phyloP scores from a whole-genome alignment of 2,329 filamentous ascomycete species.

The Penicillium sp. region DNA sequence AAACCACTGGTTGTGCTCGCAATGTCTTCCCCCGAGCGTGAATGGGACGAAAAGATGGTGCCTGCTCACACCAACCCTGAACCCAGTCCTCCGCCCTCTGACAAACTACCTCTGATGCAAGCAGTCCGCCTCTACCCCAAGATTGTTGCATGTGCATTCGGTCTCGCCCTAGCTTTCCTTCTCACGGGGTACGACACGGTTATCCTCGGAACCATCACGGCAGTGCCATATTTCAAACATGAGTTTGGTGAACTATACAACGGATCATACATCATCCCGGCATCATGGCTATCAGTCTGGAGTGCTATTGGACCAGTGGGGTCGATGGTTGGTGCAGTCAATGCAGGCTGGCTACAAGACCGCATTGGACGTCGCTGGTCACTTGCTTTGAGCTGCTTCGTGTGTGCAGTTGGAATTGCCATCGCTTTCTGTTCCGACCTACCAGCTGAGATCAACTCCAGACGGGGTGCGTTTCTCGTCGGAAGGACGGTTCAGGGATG shows the following conservation, averaged over 20 bases:
- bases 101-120: slow-evolving; percentile 21
- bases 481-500: slow-evolving; percentile 51
- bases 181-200: slow-evolving; percentile 27
- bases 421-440: slow-evolving; percentile 37
- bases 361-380: slow-evolving; percentile 41
- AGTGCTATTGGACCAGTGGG: slow-evolving; percentile 43
- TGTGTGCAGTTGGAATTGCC: slow-evolving; percentile 42
- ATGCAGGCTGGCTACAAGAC: slow-evolving; percentile 46
- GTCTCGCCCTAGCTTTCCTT: slow-evolving; percentile 15
- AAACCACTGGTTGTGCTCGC: background rate
- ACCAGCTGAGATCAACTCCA: slow-evolving; percentile 26
- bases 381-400: slow-evolving; percentile 37
- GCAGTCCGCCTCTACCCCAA: slow-evolving; percentile 18
- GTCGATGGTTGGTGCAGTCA: slow-evolving; percentile 40
- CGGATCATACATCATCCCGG: slow-evolving; percentile 41
- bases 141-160: slow-evolving; percentile 13
- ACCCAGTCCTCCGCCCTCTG: background rate
- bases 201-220: slow-evolving; percentile 25
- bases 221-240: slow-evolving; percentile 25
- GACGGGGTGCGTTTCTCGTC: slow-evolving; percentile 45
- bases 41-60: background rate
- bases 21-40: background rate
- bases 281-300: slow-evolving; percentile 50
- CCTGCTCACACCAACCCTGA: background rate
- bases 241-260: slow-evolving; percentile 38